Conservation (phyloP, 441 rosid species). For the California macrophylla region DNA sequence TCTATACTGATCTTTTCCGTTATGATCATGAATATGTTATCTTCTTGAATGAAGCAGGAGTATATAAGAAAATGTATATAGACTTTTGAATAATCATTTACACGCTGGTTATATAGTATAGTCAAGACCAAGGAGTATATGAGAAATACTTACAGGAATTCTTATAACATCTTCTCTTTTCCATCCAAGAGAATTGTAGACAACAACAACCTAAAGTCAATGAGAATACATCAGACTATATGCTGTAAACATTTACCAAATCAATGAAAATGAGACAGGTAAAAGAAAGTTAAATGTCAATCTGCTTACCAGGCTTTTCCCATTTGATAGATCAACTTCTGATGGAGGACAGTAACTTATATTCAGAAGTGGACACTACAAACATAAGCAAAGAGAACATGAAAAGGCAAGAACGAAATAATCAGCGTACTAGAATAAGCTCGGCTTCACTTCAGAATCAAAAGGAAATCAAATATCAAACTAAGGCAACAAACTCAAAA, state of each 20-base stretch:
- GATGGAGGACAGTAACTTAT: conserved; percentile 90
- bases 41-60: neutral
- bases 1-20: neutral
- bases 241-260: conserved; percentile 7
- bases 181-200: conserved; percentile 97
- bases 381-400: conserved; percentile 13
- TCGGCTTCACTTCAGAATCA: neutral
- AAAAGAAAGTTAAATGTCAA: conserved; percentile 12
- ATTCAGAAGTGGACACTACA: conserved; percentile 90
- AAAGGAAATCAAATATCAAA: neutral
- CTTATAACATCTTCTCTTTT: conserved; percentile 71
- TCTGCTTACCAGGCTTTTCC: conserved; percentile 64
- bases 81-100: neutral
- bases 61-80: too few relatives aligned
- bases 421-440: conserved; percentile 8
- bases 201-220: conserved; percentile 50
- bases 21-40: neutral
- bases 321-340: conserved; percentile 51
- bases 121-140: neutral
- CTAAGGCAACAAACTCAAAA: neutral
- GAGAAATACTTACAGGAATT: conserved; percentile 52
- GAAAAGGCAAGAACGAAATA: neutral
- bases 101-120: neutral
- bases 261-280: conserved; percentile 12
- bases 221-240: conserved; percentile 17